Evolutionary conservation across 2,329 filamentous ascomycete genomes (phyloP).

Genomic region (Calonectria montana): DNA sequence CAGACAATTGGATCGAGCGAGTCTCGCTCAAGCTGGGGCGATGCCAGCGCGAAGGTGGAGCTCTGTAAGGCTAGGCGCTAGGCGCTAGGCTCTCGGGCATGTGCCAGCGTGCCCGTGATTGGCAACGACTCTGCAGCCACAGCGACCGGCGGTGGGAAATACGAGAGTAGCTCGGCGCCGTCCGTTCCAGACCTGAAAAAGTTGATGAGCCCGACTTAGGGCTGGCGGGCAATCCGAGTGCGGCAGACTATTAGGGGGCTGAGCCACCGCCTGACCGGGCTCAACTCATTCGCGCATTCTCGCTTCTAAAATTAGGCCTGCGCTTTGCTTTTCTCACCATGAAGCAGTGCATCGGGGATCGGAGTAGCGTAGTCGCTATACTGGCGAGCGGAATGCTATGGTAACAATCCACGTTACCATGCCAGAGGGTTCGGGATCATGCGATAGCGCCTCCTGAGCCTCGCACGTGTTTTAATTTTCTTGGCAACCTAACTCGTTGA

Average conservation of each 20-base stretch:
- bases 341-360: neutral
- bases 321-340: neutral
- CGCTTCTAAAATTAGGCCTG: neutral
- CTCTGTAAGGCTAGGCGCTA: no score
- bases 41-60: neutral
- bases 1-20: neutral
- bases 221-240: neutral
- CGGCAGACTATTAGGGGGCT: neutral
- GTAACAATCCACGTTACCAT: neutral
- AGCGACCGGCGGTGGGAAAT: neutral
- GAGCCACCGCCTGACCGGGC: neutral
- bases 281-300: neutral
- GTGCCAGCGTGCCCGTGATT: neutral
- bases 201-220: neutral
- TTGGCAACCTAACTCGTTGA: neutral
- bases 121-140: neutral
- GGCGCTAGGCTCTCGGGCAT: neutral
- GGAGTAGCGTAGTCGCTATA: neutral
- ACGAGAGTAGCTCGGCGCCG: neutral
- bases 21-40: neutral
- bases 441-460: neutral
- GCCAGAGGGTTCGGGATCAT: neutral
- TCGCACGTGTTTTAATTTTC: neutral
- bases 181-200: neutral
- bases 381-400: neutral